Evolutionary conservation across 495 filamentous ascomycete species (phyloP), one percentile per base, ranked within the genome.

Genomic region (Lophiostoma macrostomum): DNA sequence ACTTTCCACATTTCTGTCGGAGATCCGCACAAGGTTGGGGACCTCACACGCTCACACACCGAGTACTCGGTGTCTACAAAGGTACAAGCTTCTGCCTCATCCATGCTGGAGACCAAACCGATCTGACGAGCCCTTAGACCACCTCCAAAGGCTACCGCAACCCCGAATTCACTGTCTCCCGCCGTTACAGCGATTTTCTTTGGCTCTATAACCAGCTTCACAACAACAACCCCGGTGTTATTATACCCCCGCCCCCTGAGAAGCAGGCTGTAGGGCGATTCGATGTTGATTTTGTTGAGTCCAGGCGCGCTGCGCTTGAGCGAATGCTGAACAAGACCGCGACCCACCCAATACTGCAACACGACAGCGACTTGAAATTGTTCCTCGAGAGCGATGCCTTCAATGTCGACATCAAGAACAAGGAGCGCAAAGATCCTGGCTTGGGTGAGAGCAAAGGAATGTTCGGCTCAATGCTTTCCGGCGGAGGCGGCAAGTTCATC

Each of bases 191-290:
- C 37, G 93, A 98, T 71, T 97, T 98, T 66, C 73, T 97, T 30
- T 98, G 93, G 93, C 84, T 98, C 18, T 98, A 97, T 64, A 95
- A 85, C 52, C 86, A 86, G 25, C 76, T 98, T 57, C 93, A 96
- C 67, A 85, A 79, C 61, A 97, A 91, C 69, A 96, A 91, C 64
- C 93, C 93, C 12, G 93, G 93, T 39, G 84, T 96, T 32, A 88
- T 98, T 49, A 90, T 97, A 16, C 93, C 93, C 1, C 94, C 93
- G 31, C 93, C 93, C 3, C 93, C 93, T 4, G 93, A 98, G 74
- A 98, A 98, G 73, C 94, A 98, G 71, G 90, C 93, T 11, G 87
- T 97, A 38, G 91, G 91, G 32, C 82, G 93, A 31, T 98, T 98
- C 64, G 93, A 98, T 71, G 87, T 84, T 50, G 94, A 96, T 66